Percentiles rank a stretch among this genome's conserved stretches.
Conservation (phyloP, 768 basidiomycete genomes). For the Naganishia friedmannii region DNA sequence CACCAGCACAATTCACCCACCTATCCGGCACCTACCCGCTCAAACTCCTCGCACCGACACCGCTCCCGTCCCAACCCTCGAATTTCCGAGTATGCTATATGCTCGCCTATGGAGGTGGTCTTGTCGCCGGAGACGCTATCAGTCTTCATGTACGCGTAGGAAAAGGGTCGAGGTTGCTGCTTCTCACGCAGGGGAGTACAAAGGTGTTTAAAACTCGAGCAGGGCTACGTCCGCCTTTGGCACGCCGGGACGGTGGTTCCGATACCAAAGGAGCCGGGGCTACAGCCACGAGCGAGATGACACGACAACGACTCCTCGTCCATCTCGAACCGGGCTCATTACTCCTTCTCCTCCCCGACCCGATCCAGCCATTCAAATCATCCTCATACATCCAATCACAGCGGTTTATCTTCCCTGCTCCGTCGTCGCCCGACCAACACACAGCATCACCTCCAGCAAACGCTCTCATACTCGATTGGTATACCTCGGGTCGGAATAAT, state of each 20-base stretch:
- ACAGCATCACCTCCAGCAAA: constrained; percentile 55
- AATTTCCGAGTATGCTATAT: constrained; percentile 70
- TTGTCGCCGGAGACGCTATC: constrained; percentile 80
- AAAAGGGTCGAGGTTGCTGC: constrained; percentile 60
- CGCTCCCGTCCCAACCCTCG: constrained; percentile 53
- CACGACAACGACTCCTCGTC: constrained; percentile 66
- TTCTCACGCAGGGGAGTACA: constrained; percentile 85
- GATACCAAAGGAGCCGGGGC: constrained; percentile 20
- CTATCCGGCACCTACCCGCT: constrained; percentile 79
- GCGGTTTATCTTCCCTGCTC: constrained; percentile 63
- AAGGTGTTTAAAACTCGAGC: constrained; percentile 85
- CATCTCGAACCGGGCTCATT: constrained; percentile 58
- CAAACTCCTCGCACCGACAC: constrained; percentile 73
- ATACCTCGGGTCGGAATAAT: constrained; percentile 72
- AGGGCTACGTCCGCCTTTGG: constrained; percentile 52
- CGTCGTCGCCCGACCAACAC: constrained; percentile 36
- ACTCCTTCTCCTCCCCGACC: constrained; percentile 82
- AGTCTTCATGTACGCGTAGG: constrained; percentile 64
- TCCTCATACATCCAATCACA: constrained; percentile 82
- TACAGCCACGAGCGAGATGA: constrained; percentile 43
- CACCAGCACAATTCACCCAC: constrained; percentile 59
- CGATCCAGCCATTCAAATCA: constrained; percentile 83
- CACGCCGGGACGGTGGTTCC: constrained; percentile 31
- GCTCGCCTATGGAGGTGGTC: constrained; percentile 83
- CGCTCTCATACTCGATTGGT: constrained; percentile 79